Evolutionary conservation across 2,329 filamentous ascomycete genomes (phyloP).

Genomic region (Talaromyces sp.): DNA sequence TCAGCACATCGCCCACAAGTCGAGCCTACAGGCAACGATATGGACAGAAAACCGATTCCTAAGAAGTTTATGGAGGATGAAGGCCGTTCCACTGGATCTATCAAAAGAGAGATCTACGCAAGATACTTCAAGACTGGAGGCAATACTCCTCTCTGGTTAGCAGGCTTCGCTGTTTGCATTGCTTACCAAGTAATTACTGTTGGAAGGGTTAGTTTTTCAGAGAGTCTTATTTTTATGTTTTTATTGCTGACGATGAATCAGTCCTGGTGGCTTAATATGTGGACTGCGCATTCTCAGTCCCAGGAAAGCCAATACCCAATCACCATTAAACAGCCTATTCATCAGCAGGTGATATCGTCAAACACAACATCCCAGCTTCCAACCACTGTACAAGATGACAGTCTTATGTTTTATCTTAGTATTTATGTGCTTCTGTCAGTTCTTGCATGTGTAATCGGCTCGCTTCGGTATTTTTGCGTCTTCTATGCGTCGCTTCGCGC

Average conservation of each 20-base stretch:
- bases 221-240: background rate
- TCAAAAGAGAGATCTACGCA: conserved; percentile 63
- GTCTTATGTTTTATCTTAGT: conserved; percentile 65
- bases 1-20: background rate
- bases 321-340: background rate
- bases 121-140: conserved; percentile 67
- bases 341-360: background rate
- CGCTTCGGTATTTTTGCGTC: conserved; percentile 59
- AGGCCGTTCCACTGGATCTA: conserved; percentile 62
- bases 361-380: background rate
- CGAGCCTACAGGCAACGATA: background rate
- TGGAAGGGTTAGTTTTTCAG: conserved; percentile 36
- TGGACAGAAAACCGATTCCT: conserved; percentile 6
- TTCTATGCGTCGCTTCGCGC: conserved; percentile 64
- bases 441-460: conserved; percentile 54
- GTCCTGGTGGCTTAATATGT: conserved; percentile 46
- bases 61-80: conserved; percentile 73
- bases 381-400: conserved; percentile 4
- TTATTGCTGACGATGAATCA: conserved; percentile 11
- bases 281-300: conserved; percentile 33
- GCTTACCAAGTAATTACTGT: conserved; percentile 53
- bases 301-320: conserved; percentile 6
- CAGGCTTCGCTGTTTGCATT: conserved; percentile 53
- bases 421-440: conserved; percentile 63
- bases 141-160: conserved; percentile 56